phyloP scores from a whole-genome alignment of 208 protist genomes.

The Trypanosoma scelopori region DNA sequence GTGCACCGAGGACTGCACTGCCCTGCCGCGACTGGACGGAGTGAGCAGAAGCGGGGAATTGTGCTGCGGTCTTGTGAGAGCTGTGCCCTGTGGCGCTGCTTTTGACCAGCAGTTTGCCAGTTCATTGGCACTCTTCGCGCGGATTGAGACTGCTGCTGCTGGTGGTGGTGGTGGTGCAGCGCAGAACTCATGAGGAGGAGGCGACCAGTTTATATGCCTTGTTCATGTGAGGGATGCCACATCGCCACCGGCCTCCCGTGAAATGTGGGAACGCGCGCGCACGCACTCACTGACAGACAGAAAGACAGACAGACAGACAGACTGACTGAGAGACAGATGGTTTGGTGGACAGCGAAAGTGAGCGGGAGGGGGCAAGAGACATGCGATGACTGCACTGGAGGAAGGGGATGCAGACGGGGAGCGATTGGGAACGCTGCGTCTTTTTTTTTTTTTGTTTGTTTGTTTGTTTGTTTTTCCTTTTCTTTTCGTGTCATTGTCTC shows the following conservation, averaged over 20 bases:
- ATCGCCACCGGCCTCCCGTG: no score
- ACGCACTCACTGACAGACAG: no score
- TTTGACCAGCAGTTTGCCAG: slow-evolving; percentile 28
- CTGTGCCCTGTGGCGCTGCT: slow-evolving; percentile 1
- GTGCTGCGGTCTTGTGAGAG: slow-evolving; percentile 19
- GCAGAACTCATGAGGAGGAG: neutral
- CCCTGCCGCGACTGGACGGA: neutral
- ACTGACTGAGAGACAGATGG: no score
- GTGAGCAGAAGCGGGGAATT: neutral
- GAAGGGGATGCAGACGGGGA: no score
- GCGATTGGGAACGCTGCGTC: no score
- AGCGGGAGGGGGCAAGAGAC: no score
- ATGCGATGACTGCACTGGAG: no score
- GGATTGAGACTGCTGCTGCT: neutral
- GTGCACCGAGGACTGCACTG: neutral
- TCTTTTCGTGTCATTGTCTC: no score
- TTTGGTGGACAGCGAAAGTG: no score
- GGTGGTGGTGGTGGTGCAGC: neutral
- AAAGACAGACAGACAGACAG: no score
- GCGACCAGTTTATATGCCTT: neutral
- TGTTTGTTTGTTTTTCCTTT: neutral
- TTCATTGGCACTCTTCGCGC: slow-evolving; percentile 12
- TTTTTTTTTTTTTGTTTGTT: slow-evolving; percentile 3
- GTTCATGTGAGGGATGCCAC: no score
- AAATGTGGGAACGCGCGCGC: no score